A percentile compares a stretch with the other conserved stretches of the same genome.
phyloP scores from a whole-genome alignment of 2,329 filamentous ascomycete genomes.

The Rugonectria rugulosa region DNA sequence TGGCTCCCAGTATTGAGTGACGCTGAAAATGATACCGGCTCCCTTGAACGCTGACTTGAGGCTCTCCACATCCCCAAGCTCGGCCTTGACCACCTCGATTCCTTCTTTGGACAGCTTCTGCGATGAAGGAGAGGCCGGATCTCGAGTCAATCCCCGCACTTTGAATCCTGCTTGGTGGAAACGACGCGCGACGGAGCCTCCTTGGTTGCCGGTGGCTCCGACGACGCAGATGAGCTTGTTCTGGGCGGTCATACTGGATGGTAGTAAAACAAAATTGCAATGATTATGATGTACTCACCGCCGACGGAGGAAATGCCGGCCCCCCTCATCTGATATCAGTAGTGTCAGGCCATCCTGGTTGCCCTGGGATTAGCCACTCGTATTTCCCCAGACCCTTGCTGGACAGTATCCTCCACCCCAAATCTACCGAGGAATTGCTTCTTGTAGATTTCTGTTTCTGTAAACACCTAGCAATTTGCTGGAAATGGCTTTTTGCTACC shows the following conservation, averaged over 20 bases:
- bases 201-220: constrained; percentile 59
- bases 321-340: too few species aligned
- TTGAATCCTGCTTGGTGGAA: constrained; percentile 52
- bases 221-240: constrained; percentile 54
- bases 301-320: too few species aligned
- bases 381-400: too few species aligned
- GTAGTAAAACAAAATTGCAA: background rate
- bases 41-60: constrained; percentile 52
- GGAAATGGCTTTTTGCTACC: too few species aligned
- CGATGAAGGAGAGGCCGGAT: constrained; percentile 50
- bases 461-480: too few species aligned
- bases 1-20: constrained; percentile 64
- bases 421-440: too few species aligned
- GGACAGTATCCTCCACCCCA: too few species aligned
- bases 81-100: constrained; percentile 52
- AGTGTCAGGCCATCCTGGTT: too few species aligned
- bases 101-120: constrained; percentile 50
- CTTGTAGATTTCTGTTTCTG: too few species aligned
- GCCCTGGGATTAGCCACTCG: too few species aligned
- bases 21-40: constrained; percentile 60
- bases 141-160: constrained; percentile 58
- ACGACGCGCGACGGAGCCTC: constrained; percentile 59
- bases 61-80: constrained; percentile 51
- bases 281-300: too few species aligned
- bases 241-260: constrained; percentile 3